phyloP scores from a whole-genome alignment of 257 asterid species.

The Plantago elongata region DNA sequence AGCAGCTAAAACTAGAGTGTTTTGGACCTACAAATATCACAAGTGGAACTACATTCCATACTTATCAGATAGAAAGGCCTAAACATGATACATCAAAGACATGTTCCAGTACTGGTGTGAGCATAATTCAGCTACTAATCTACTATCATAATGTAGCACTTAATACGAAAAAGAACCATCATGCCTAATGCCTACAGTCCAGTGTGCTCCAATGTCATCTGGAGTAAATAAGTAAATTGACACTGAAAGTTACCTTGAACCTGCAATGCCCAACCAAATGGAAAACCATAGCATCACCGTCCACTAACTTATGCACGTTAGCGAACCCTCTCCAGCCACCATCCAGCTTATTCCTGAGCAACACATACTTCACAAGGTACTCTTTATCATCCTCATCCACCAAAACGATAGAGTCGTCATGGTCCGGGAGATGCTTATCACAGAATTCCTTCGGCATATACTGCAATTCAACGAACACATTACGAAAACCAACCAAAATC shows the following conservation, averaged over 20 bases:
- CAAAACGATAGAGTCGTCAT: conserved; percentile 24
- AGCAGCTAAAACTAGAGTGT: neutral
- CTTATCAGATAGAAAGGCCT: neutral
- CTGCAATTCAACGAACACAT: conserved; percentile 18
- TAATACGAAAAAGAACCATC: neutral
- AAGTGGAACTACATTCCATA: neutral
- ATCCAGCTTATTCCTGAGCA: conserved; percentile 34
- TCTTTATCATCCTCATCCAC: conserved; percentile 29
- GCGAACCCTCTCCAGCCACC: conserved; percentile 58
- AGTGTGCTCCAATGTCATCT: too few species aligned
- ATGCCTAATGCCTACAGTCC: neutral
- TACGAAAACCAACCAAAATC: neutral
- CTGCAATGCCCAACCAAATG: conserved; percentile 33
- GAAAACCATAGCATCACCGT: conserved; percentile 43
- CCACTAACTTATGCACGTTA: conserved; percentile 31
- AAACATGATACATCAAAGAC: neutral
- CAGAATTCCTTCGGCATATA: conserved; percentile 35
- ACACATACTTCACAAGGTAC: conserved; percentile 30
- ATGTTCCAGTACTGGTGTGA: neutral
- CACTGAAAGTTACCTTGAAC: conserved; percentile 31
- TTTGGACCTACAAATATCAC: neutral
- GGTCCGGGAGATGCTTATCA: conserved; percentile 32
- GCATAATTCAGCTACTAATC: neutral
- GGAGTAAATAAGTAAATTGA: neutral
- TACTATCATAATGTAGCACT: neutral